phyloP scores from a whole-genome alignment of 148 eudicot genomes.

The Pharnaceum exiguum region DNA sequence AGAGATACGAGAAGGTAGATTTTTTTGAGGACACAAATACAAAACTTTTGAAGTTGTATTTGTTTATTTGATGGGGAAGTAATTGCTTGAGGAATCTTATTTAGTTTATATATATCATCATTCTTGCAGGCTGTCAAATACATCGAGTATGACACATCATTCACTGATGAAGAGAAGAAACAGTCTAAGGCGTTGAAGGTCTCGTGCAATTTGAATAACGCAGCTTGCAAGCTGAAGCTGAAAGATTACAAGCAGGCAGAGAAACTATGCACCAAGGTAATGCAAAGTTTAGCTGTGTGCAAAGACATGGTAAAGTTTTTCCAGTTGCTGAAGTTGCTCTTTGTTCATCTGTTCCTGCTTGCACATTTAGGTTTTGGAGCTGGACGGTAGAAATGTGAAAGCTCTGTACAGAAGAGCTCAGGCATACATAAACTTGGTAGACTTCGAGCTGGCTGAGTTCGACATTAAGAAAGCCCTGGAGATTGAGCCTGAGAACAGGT shows the following conservation, averaged over 20 bases:
- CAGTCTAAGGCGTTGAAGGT: slow-evolving; percentile 68
- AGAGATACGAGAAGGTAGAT: slow-evolving; percentile 89
- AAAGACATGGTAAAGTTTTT: too few relatives aligned
- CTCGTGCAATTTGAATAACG: slow-evolving; percentile 77
- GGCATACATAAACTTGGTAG: slow-evolving; percentile 70
- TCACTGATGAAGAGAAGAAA: slow-evolving; percentile 88
- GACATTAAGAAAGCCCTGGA: slow-evolving; percentile 94
- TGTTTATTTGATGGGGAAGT: neutral
- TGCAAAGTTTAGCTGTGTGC: neutral
- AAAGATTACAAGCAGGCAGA: slow-evolving; percentile 85
- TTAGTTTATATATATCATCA: neutral
- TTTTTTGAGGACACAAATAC: neutral
- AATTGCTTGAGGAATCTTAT: neutral
- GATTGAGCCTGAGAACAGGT: slow-evolving; percentile 84
- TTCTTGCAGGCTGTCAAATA: slow-evolving; percentile 62
- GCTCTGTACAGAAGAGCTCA: slow-evolving; percentile 96
- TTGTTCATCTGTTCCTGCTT: neutral
- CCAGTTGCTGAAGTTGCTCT: neutral
- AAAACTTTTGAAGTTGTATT: too few relatives aligned
- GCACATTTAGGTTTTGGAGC: slow-evolving; percentile 62
- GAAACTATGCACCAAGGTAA: slow-evolving; percentile 91
- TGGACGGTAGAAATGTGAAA: slow-evolving; percentile 80
- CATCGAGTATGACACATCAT: slow-evolving; percentile 72
- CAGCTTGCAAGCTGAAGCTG: slow-evolving; percentile 88
- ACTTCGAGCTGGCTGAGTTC: slow-evolving; percentile 85